Conservation (phyloP, 805 yeast species). For the Cyberlindnera euphorbiiphila region DNA sequence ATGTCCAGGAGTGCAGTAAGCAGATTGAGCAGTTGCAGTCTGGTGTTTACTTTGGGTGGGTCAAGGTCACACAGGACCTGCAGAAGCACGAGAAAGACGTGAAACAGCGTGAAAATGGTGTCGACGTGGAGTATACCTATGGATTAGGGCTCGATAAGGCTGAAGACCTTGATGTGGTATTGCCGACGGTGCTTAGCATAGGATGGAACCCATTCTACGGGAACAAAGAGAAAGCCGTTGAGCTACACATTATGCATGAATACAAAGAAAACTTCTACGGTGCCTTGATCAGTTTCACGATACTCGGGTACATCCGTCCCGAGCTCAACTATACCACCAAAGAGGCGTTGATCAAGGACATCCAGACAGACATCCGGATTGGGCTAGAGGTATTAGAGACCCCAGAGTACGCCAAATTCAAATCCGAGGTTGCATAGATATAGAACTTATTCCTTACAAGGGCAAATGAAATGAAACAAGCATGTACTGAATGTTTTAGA, state of each 20-base stretch:
- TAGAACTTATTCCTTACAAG: not conserved
- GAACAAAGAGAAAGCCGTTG: slow-evolving; percentile 78
- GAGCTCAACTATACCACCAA: slow-evolving; percentile 78
- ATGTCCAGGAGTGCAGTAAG: slow-evolving; percentile 45
- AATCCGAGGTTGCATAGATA: slow-evolving; percentile 17
- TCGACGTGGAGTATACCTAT: slow-evolving; percentile 52
- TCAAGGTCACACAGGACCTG: slow-evolving; percentile 21
- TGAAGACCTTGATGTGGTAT: slow-evolving; percentile 39
- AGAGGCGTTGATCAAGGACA: slow-evolving; percentile 84
- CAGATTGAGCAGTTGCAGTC: slow-evolving; percentile 43
- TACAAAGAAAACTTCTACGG: slow-evolving; percentile 77
- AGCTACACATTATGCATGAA: slow-evolving; percentile 78
- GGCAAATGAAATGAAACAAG: not conserved
- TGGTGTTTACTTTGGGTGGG: slow-evolving; percentile 88
- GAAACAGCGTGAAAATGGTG: slow-evolving; percentile 34
- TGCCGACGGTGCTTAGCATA: slow-evolving; percentile 92
- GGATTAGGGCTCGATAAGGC: slow-evolving; percentile 45
- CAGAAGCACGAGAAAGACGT: slow-evolving; percentile 6
- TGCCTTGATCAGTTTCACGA: slow-evolving; percentile 59
- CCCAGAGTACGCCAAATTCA: slow-evolving; percentile 37
- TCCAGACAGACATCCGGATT: slow-evolving; percentile 69
- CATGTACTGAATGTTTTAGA: slow-evolving; percentile 9
- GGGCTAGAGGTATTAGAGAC: slow-evolving; percentile 49
- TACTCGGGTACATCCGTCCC: slow-evolving; percentile 88
- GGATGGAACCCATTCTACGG: slow-evolving; percentile 95